These are phyloP conservation scores for Puccinia triticina DNA, from an alignment of 1,284 basidiomycete genomes.

Conservation along the genomic window DNA sequence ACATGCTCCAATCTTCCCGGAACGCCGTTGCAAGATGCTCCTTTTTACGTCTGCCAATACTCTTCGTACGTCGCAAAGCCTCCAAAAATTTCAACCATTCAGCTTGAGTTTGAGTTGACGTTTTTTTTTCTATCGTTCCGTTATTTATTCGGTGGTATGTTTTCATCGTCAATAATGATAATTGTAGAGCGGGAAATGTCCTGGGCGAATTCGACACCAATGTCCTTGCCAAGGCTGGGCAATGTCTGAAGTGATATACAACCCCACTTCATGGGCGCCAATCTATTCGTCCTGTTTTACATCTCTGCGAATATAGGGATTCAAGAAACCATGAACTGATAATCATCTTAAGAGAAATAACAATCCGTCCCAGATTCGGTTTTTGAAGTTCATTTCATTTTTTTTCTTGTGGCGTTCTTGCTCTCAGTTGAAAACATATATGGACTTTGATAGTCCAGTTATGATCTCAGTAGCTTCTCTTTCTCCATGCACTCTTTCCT, in stretches of 20 bases:
- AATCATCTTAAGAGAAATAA: too few relatives aligned
- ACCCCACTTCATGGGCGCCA: not conserved
- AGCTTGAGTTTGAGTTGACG: not conserved
- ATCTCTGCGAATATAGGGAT: not conserved
- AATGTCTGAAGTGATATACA: not conserved
- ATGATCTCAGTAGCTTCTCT: not conserved
- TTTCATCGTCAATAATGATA: not conserved
- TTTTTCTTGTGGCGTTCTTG: not conserved
- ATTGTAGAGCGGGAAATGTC: not conserved
- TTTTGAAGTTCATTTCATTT: not conserved
- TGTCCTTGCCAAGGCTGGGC: not conserved
- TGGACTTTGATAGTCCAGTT: not conserved
- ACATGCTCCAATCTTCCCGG: not conserved
- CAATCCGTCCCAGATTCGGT: not conserved
- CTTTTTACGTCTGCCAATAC: conserved; percentile 24
- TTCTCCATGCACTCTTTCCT: not conserved
- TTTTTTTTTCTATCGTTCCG: too few relatives aligned
- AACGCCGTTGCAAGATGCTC: not conserved
- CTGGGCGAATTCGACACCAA: conserved; percentile 3
- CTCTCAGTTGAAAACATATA: not conserved
- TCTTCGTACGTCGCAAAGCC: not conserved
- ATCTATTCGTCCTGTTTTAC: not conserved
- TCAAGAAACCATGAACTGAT: not conserved
- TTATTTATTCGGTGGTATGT: not conserved
- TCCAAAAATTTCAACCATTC: not conserved